Conservation (phyloP, 108 stramenopile genomes). For the Seminavis robusta region DNA sequence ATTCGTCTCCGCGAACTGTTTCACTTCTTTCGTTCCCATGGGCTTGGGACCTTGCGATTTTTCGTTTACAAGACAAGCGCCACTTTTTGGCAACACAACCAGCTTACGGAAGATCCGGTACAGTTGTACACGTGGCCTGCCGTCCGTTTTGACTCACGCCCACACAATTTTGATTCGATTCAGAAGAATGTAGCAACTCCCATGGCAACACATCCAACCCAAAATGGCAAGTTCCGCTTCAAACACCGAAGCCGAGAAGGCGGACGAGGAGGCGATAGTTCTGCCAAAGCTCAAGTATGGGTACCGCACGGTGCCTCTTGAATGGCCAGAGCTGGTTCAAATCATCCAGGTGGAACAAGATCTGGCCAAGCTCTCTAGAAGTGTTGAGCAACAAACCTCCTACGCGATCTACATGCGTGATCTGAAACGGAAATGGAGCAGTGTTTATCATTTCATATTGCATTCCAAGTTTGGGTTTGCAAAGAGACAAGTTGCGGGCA, state of each 20-base stretch:
- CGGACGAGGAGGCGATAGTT: slow-evolving; percentile 1
- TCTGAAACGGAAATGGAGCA: slow-evolving; percentile 48
- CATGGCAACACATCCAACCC: too few species aligned
- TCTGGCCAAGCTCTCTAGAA: slow-evolving; percentile 53
- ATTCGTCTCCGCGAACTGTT: too few species aligned
- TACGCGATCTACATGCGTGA: slow-evolving; percentile 39
- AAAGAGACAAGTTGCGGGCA: not conserved
- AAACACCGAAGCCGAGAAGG: not conserved
- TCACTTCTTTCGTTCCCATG: too few species aligned
- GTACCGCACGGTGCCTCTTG: slow-evolving; percentile 16
- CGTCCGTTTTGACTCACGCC: too few species aligned
- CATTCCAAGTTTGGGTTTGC: slow-evolving; percentile 65
- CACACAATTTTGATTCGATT: too few species aligned
- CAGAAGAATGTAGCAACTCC: too few species aligned
- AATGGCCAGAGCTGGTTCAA: slow-evolving; percentile 31
- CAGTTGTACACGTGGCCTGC: too few species aligned
- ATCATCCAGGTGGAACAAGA: slow-evolving; percentile 34
- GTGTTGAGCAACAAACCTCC: slow-evolving; percentile 30
- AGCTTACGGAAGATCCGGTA: too few species aligned
- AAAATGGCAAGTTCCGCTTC: too few species aligned
- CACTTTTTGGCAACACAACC: too few species aligned
- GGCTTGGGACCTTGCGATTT: too few species aligned
- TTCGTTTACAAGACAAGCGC: too few species aligned
- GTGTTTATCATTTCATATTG: slow-evolving; percentile 61
- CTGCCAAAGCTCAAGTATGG: slow-evolving; percentile 37